Evolutionary conservation across 2,329 filamentous ascomycete genomes (phyloP).

Genomic region (Rhinocladiella mackenziei): DNA sequence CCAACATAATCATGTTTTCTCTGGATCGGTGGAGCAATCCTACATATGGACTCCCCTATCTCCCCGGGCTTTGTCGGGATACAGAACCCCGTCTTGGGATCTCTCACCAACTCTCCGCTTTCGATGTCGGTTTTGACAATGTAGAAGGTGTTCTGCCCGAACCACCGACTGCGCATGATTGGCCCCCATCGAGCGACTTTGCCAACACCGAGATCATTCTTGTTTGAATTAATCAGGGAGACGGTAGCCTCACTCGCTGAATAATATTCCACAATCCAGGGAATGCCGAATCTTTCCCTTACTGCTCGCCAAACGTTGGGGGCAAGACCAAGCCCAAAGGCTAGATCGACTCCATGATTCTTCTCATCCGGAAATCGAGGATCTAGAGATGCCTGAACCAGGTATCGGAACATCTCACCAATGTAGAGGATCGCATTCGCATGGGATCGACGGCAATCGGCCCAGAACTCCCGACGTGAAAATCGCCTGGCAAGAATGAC

Average conservation of each 20-base stretch:
- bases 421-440: constrained; percentile 28
- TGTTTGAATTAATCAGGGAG: constrained; percentile 45
- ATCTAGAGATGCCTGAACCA: constrained; percentile 22
- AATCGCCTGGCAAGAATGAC: constrained; percentile 28
- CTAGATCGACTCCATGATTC: constrained; percentile 17
- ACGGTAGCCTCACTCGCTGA: constrained; percentile 46
- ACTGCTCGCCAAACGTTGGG: constrained; percentile 17
- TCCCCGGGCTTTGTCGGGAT: constrained; percentile 59
- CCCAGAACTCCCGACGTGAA: constrained; percentile 25
- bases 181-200: constrained; percentile 45
- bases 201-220: constrained; percentile 41
- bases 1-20: constrained; percentile 28
- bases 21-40: constrained; percentile 34
- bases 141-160: constrained; percentile 42
- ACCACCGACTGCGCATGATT: constrained; percentile 35
- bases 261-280: constrained; percentile 49
- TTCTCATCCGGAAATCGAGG: constrained; percentile 20
- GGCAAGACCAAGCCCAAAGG: constrained; percentile 18
- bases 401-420: constrained; percentile 27
- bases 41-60: constrained; percentile 72
- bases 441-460: constrained; percentile 16
- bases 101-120: constrained; percentile 46
- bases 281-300: constrained; percentile 39
- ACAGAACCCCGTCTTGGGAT: constrained; percentile 64
- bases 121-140: constrained; percentile 43